These are phyloP conservation scores for Strobilomyces dryophilus DNA, from an alignment of 768 basidiomycete genomes.

Conservation along the genomic window DNA sequence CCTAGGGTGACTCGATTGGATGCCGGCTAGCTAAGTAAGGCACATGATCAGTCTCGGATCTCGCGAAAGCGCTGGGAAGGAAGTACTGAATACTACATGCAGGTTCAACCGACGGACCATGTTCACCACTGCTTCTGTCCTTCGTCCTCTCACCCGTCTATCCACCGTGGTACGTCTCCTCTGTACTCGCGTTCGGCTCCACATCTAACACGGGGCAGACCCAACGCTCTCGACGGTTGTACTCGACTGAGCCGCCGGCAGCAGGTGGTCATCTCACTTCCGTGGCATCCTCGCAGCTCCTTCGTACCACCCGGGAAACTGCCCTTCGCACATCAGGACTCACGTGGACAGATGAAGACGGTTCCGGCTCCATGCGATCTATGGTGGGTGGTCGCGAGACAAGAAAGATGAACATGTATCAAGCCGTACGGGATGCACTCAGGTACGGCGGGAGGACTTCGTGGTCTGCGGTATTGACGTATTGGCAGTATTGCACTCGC, in stretches of 20 bases:
- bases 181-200: not conserved
- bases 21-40: slow-evolving; percentile 13
- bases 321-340: slow-evolving; percentile 72
- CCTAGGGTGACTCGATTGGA: not conserved
- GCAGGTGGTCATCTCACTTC: slow-evolving; percentile 75
- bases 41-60: slow-evolving; percentile 22
- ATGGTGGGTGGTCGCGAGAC: slow-evolving; percentile 78
- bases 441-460: slow-evolving; percentile 41
- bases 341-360: slow-evolving; percentile 63
- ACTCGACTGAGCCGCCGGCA: slow-evolving; percentile 67
- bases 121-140: slow-evolving; percentile 10
- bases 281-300: slow-evolving; percentile 64
- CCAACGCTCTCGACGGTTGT: slow-evolving; percentile 35
- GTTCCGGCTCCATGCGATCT: slow-evolving; percentile 35
- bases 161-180: slow-evolving; percentile 15
- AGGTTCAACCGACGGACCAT: slow-evolving; percentile 21
- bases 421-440: slow-evolving; percentile 88
- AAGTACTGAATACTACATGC: not conserved
- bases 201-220: slow-evolving; percentile 1
- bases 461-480: slow-evolving; percentile 5
- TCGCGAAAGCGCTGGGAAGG: slow-evolving; percentile 10
- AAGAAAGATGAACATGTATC: slow-evolving; percentile 93
- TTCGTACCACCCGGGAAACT: slow-evolving; percentile 61
- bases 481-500: slow-evolving; percentile 66
- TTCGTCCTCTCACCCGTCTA: slow-evolving; percentile 19